Evolutionary conservation across 257 asterid species (phyloP).

Genomic region (Linderniella brevidens): DNA sequence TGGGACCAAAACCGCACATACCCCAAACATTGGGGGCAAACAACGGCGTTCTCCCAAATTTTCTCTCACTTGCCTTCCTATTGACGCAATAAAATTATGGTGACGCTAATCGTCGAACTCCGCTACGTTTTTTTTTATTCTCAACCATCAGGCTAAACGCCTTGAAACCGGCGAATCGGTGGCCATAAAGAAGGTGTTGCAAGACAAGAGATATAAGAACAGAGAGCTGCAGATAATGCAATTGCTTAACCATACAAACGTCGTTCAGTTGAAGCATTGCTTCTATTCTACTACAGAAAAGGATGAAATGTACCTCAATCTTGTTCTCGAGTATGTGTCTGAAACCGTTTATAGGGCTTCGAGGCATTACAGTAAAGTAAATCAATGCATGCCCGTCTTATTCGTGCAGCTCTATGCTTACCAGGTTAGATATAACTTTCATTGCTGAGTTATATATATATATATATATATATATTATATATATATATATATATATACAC

Average conservation of each 20-base stretch:
- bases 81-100: no score
- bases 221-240: conserved; percentile 72
- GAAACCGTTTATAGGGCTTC: conserved; percentile 71
- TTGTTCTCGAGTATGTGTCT: conserved; percentile 62
- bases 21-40: no score
- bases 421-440: conserved; percentile 28
- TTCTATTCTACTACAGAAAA: conserved; percentile 71
- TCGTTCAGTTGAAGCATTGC: conserved; percentile 58
- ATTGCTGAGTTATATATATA: no score
- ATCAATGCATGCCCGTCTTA: conserved; percentile 54
- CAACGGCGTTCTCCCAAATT: no score
- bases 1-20: no score
- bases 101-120: no score
- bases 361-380: conserved; percentile 57
- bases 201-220: conserved; percentile 85
- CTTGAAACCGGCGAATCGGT: conserved; percentile 47
- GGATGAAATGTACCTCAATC: conserved; percentile 70
- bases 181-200: conserved; percentile 26
- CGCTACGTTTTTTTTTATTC: no score
- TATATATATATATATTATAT: no score
- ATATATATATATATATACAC: no score
- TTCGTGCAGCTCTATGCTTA: conserved; percentile 61
- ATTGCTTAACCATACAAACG: conserved; percentile 52
- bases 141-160: conserved; percentile 50
- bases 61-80: no score